These are phyloP conservation scores for Lasiodiplodia sp. DNA, from an alignment of 2,329 filamentous ascomycete genomes.

Conservation along the genomic window DNA sequence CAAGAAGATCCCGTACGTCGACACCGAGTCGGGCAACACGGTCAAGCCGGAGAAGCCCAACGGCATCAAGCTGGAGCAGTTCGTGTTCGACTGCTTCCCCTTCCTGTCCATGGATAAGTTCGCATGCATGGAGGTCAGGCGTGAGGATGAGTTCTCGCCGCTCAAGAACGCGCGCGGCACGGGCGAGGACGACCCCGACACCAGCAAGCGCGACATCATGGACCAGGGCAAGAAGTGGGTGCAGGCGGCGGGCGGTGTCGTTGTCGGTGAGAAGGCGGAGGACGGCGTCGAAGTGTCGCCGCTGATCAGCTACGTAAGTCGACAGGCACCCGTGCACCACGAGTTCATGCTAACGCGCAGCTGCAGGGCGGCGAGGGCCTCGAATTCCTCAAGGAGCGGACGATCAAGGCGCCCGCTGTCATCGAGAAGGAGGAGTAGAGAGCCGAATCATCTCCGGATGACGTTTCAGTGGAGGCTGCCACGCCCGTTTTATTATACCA, in stretches of 20 bases:
- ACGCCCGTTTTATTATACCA: conserved; percentile 14
- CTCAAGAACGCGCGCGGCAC: conserved; percentile 84
- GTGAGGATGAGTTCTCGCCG: conserved; percentile 97
- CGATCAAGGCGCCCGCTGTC: conserved; percentile 69
- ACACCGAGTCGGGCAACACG: conserved; percentile 77
- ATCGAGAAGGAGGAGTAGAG: conserved; percentile 65
- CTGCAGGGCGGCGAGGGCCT: conserved; percentile 67
- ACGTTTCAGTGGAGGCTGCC: conserved; percentile 12
- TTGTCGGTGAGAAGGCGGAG: conserved; percentile 68
- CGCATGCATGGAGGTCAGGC: conserved; percentile 92
- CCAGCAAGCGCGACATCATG: conserved; percentile 90
- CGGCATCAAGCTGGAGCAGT: conserved; percentile 98
- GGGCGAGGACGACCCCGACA: conserved; percentile 92
- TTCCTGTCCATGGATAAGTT: conserved; percentile 86
- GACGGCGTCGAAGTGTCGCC: conserved; percentile 90
- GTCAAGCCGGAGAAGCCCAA: conserved; percentile 95
- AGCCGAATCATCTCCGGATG: conserved; percentile 20
- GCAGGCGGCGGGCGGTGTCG: conserved; percentile 76
- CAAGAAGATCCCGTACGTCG: conserved; percentile 95
- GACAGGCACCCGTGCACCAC: not conserved
- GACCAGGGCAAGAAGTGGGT: conserved; percentile 87
- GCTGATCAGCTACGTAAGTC: conserved; percentile 91
- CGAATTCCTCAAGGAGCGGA: conserved; percentile 65
- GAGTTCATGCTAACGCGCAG: conserved; percentile 28
- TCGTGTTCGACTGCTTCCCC: conserved; percentile 98